Evolutionary conservation across 805 yeast genomes (phyloP).

Genomic region (Sugiyamaella floridensis): DNA sequence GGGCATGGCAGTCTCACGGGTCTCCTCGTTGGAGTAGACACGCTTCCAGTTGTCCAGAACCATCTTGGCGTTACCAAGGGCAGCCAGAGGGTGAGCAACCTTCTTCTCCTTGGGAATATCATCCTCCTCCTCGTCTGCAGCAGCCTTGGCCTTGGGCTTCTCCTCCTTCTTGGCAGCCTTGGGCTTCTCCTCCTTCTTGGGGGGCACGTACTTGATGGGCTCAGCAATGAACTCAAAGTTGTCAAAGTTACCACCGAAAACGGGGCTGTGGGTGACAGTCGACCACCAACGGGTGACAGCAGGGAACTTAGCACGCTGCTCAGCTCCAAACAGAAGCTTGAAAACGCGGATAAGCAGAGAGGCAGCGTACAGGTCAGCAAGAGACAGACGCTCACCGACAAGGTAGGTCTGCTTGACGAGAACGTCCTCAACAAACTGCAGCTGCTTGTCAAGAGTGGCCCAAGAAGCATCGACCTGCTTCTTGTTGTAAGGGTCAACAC

Average conservation of each 20-base stretch:
- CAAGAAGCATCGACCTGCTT: slow-evolving; percentile 46
- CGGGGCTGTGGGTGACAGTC: slow-evolving; percentile 43
- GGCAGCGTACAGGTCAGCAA: slow-evolving; percentile 61
- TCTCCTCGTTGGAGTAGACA: slow-evolving; percentile 92
- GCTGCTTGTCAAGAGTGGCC: slow-evolving; percentile 35
- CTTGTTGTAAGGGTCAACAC: slow-evolving; percentile 72
- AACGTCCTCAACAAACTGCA: slow-evolving; percentile 48
- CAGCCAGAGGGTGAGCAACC: slow-evolving; percentile 87
- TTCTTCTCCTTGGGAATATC: slow-evolving; percentile 53
- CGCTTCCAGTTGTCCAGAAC: slow-evolving; percentile 93
- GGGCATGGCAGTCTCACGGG: slow-evolving; percentile 89
- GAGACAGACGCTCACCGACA: slow-evolving; percentile 58
- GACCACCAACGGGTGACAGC: slow-evolving; percentile 64
- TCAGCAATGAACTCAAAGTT: slow-evolving; percentile 54
- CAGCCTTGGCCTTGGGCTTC: slow-evolving; percentile 25
- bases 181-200: slow-evolving; percentile 67
- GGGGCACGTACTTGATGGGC: slow-evolving; percentile 61
- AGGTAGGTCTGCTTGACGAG: slow-evolving; percentile 56
- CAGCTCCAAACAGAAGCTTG: slow-evolving; percentile 51
- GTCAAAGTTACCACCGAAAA: slow-evolving; percentile 39
- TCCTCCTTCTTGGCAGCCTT: slow-evolving; percentile 38
- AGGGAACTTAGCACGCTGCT: slow-evolving; percentile 61
- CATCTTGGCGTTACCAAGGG: slow-evolving; percentile 61
- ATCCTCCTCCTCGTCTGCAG: slow-evolving; percentile 32
- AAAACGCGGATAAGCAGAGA: slow-evolving; percentile 48